phyloP scores from a whole-genome alignment of 2,329 filamentous ascomycete genomes.

The Sphaerulina musiva region DNA sequence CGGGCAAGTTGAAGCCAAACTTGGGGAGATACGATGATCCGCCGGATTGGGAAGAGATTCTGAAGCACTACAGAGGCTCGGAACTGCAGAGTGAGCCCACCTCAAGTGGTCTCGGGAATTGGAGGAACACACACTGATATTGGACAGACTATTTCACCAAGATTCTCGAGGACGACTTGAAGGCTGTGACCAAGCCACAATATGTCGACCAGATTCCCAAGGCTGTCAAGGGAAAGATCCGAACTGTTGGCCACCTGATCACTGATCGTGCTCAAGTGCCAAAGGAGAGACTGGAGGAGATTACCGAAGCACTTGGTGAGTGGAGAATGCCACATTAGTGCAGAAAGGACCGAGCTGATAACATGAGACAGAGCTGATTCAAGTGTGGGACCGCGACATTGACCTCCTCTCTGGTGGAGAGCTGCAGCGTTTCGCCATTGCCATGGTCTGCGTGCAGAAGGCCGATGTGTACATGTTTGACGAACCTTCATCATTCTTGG shows the following conservation, averaged over 20 bases:
- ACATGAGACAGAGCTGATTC: slow-evolving; percentile 57
- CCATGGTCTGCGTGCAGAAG: slow-evolving; percentile 88
- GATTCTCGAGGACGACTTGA: slow-evolving; percentile 90
- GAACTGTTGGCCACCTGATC: slow-evolving; percentile 72
- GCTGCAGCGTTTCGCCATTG: slow-evolving; percentile 95
- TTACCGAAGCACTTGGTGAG: slow-evolving; percentile 67
- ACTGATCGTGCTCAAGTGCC: slow-evolving; percentile 67
- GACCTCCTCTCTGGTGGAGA: slow-evolving; percentile 90
- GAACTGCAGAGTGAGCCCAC: slow-evolving; percentile 77
- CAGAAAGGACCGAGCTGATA: background rate
- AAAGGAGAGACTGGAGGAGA: slow-evolving; percentile 63
- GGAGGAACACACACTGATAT: slow-evolving; percentile 18
- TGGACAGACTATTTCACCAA: slow-evolving; percentile 91
- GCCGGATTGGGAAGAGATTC: slow-evolving; percentile 97
- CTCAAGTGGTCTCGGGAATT: slow-evolving; percentile 11
- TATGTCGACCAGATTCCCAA: slow-evolving; percentile 98
- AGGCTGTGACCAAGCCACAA: slow-evolving; percentile 97
- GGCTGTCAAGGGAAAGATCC: slow-evolving; percentile 70
- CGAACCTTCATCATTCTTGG: slow-evolving; percentile 95
- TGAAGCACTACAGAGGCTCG: slow-evolving; percentile 96
- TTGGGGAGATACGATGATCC: slow-evolving; percentile 91
- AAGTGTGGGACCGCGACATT: slow-evolving; percentile 89
- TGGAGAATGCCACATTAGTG: slow-evolving; percentile 12
- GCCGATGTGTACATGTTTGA: slow-evolving; percentile 99
- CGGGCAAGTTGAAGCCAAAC: slow-evolving; percentile 97